Percentiles rank a stretch among this genome's conserved stretches.
phyloP scores from a whole-genome alignment of 2,329 filamentous ascomycete genomes.

The Lasiodiplodia theobromae region DNA sequence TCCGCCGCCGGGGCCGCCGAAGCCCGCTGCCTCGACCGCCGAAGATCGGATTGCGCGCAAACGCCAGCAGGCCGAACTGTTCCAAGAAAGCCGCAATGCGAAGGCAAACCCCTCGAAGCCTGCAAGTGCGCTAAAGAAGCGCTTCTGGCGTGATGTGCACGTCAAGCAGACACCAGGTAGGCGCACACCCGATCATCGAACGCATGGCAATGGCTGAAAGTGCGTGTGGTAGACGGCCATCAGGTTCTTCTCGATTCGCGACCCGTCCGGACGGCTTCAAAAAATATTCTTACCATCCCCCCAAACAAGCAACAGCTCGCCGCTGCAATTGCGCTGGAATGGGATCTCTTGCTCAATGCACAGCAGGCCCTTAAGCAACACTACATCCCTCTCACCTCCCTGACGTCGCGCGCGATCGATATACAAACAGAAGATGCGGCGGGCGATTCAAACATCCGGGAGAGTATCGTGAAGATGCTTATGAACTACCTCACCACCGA shows the following conservation, averaged over 20 bases:
- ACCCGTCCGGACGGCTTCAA: conserved; percentile 78
- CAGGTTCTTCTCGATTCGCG: conserved; percentile 79
- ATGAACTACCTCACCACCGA: conserved; percentile 93
- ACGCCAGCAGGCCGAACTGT: conserved; percentile 57
- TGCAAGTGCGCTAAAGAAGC: conserved; percentile 64
- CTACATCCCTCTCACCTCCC: conserved; percentile 87
- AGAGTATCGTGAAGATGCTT: conserved; percentile 70
- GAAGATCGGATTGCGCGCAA: conserved; percentile 57
- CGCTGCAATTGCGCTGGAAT: conserved; percentile 86
- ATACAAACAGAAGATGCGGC: conserved; percentile 72
- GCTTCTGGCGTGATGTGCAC: conserved; percentile 88
- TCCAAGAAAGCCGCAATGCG: conserved; percentile 55
- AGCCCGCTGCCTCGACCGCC: conserved; percentile 56
- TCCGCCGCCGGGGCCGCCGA: conserved; percentile 65
- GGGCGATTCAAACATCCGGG: conserved; percentile 62
- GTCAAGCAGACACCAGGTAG: conserved; percentile 69
- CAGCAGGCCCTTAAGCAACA: conserved; percentile 87
- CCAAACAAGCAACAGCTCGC: conserved; percentile 80
- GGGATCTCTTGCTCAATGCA: conserved; percentile 82
- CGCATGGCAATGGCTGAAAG: background rate
- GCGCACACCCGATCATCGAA: conserved; percentile 27
- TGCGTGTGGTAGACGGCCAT: conserved; percentile 53
- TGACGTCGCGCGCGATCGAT: conserved; percentile 83
- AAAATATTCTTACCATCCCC: conserved; percentile 75
- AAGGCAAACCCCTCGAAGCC: conserved; percentile 54